These are phyloP conservation scores for Cordyceps sp. DNA, from an alignment of 2,329 filamentous ascomycete species.

Conservation along the genomic window DNA sequence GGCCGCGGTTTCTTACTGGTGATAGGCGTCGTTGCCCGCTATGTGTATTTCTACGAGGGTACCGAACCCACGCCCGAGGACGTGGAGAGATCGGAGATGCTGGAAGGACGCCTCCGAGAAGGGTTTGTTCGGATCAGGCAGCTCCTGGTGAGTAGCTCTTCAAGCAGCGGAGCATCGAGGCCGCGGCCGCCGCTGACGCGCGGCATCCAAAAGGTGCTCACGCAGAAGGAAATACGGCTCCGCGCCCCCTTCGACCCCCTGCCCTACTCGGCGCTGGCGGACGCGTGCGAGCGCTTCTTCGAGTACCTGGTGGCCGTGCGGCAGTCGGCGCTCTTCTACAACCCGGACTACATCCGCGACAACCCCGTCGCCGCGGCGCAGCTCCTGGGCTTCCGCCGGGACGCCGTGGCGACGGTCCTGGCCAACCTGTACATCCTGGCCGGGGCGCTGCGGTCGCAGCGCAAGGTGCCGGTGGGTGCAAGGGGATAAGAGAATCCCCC, in stretches of 20 bases:
- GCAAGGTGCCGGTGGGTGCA: slow-evolving; percentile 28
- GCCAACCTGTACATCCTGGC: slow-evolving; percentile 42
- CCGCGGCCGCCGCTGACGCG: no score
- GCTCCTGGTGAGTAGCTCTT: slow-evolving; percentile 23
- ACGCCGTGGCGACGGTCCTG: slow-evolving; percentile 39
- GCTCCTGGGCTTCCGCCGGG: slow-evolving; percentile 32
- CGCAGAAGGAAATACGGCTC: slow-evolving; percentile 41
- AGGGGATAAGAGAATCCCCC: neutral
- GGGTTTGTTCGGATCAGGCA: slow-evolving; percentile 41
- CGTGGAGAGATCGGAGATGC: slow-evolving; percentile 34
- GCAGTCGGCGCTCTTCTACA: slow-evolving; percentile 40
- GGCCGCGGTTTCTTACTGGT: neutral
- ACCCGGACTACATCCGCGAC: slow-evolving; percentile 32
- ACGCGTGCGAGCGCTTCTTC: slow-evolving; percentile 39
- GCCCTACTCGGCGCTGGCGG: slow-evolving; percentile 38
- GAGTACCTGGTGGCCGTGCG: slow-evolving; percentile 40
- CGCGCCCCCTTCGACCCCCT: slow-evolving; percentile 38
- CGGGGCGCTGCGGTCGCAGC: slow-evolving; percentile 32
- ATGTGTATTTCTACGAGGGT: slow-evolving; percentile 40
- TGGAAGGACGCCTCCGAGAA: slow-evolving; percentile 42
- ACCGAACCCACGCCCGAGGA: slow-evolving; percentile 32
- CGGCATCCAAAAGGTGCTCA: slow-evolving; percentile 33
- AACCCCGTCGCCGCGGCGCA: slow-evolving; percentile 29
- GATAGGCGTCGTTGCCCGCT: slow-evolving; percentile 32
- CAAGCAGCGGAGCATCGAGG: no score